Base-by-base conservation (phyloP, 2,329 filamentous ascomycete species). In the Trichophyton simii region DNA sequence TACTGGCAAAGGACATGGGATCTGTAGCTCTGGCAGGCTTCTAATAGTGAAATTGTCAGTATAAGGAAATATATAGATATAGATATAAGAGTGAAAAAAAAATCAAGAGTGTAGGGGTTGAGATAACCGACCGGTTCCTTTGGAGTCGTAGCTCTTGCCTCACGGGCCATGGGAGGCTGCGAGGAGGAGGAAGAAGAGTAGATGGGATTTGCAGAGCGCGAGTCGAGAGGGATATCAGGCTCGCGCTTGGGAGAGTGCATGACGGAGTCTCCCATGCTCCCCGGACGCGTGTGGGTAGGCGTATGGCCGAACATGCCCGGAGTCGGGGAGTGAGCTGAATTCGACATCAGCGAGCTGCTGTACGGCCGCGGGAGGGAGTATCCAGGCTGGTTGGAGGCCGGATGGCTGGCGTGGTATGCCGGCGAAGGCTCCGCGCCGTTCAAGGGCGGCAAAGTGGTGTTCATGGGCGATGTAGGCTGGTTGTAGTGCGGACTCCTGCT, bases 1-100 rank as follows among this genome's bases (percentile, higher is more conserved):
- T 95, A 72, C 91, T 96, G 66, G 90, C 94, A 70, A 97, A 94
- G 3, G 91, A 94, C 91, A 96, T 96, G 60, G 91, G 88, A 72
- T 95, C 88, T 62, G 87, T 86, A 46, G 86, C 81, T 72, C 91
- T 85, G 67, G 83, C 85, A 1, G 87, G 83, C 58, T 87, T 87
- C 83, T 91, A 72, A 41, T 66, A 57, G 22, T 9, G 8, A 7
- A 1, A 13, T 25, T 58, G 57, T 38, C 59, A 60, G 36, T 18
- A 58, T 31, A 20, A 13, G 25, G 25, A 13, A 54, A 11, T 28
- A 52, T 15, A 54, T 3, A 60, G 38, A 28, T 31, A 31, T 6
- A 2, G 18, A 42, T 13, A 61, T 18, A n/a, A 11, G 11, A 36
- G 1, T 7, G 9, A 3, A 36, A 38, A 3, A 36, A 38, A 38